Conservation (phyloP, 169 alveolate species). For the Cryptosporidium sp. region DNA sequence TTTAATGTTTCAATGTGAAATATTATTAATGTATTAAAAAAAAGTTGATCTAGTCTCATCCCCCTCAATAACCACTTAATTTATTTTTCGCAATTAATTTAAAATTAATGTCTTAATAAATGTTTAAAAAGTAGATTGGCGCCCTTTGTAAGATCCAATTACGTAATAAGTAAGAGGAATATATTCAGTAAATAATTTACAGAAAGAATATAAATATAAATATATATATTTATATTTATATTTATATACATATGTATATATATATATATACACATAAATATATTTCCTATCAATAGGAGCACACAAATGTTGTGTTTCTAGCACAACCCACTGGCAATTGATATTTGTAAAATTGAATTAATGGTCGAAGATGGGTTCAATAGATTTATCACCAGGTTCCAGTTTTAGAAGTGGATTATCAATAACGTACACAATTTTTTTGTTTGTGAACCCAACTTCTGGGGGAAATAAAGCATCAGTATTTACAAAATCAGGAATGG, state of each 20-base stretch:
- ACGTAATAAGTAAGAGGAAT: background rate
- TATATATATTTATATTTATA: background rate
- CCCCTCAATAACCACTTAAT: background rate
- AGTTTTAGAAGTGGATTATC: conserved; percentile 54
- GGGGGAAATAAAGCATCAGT: conserved; percentile 87
- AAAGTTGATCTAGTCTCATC: background rate
- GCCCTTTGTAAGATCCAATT: conserved; percentile 11
- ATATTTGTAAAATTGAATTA: background rate
- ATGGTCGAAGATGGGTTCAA: conserved; percentile 19
- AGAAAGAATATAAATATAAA: background rate
- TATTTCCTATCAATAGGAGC: background rate
- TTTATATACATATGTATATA: background rate
- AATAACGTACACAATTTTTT: conserved; percentile 73
- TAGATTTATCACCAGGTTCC: conserved; percentile 59
- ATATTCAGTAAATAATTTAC: background rate
- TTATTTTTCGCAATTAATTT: background rate
- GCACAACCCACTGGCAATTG: background rate
- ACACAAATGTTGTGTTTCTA: conserved; percentile 27
- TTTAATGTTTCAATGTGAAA: no score
- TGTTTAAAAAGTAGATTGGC: background rate
- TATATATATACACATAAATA: background rate
- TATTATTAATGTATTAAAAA: background rate
- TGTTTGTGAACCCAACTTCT: conserved; percentile 87
- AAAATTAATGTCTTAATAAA: background rate
- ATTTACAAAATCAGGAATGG: conserved; percentile 82